These are phyloP conservation scores for Physcomitrellopsis africana DNA, from an alignment of 225 moss, liverwort and hornwort species.

Conservation along the genomic window DNA sequence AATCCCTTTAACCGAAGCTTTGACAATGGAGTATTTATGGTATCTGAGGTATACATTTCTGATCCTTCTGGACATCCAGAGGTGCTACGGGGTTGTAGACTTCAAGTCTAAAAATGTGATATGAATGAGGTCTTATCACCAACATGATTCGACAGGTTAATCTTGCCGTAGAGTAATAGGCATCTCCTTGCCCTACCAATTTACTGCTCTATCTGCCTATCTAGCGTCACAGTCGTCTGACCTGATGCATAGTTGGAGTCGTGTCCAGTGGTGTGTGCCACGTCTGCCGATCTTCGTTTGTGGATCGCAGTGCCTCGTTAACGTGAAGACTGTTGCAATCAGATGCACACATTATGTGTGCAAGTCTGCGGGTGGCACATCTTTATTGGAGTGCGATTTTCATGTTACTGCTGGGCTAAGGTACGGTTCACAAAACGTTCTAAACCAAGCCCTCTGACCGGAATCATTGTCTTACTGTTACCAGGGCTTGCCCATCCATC, in stretches of 20 bases:
- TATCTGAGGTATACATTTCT: neutral
- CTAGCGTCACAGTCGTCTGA: conserved; percentile 13
- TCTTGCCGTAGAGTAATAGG: neutral
- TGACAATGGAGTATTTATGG: neutral
- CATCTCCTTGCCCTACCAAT: no score
- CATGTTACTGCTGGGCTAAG: conserved; percentile 28
- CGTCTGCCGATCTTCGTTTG: neutral
- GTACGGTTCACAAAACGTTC: conserved; percentile 15
- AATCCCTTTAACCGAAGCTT: conserved; percentile 16
- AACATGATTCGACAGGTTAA: neutral
- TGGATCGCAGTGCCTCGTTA: neutral
- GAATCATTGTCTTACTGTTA: neutral
- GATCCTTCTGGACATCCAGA: neutral
- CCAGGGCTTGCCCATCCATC: conserved; percentile 14
- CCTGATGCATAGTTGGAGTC: conserved; percentile 18
- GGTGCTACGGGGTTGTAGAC: neutral
- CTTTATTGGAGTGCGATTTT: conserved; percentile 34
- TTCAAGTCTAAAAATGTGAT: conserved; percentile 5
- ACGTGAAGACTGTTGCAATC: conserved; percentile 29
- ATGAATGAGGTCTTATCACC: conserved; percentile 13
- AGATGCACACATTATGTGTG: conserved; percentile 29
- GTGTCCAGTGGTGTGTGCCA: conserved; percentile 6
- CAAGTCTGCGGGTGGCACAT: conserved; percentile 28
- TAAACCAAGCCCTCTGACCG: conserved; percentile 19
- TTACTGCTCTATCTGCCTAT: conserved; percentile 5